Evolutionary conservation across 768 basidiomycete genomes (phyloP).

Genomic region (Gymnopilus junonius): DNA sequence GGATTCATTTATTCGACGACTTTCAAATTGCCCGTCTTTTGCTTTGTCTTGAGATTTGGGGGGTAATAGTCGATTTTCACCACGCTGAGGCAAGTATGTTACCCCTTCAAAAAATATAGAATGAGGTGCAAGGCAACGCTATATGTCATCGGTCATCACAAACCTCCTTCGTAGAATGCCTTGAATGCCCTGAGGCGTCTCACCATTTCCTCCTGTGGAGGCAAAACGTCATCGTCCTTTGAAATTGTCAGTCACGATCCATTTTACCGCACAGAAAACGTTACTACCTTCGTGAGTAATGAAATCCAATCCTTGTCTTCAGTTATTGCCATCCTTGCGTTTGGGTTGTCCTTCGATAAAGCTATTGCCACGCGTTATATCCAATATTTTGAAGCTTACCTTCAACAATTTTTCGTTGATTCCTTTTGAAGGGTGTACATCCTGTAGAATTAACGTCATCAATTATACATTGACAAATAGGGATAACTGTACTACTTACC

Average conservation of each 20-base stretch:
- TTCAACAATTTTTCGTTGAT: slow-evolving; percentile 7
- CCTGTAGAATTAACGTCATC: too few relatives aligned
- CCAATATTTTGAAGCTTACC: not conserved
- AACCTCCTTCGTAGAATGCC: not conserved
- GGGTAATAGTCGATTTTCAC: not conserved
- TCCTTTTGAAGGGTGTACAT: not conserved
- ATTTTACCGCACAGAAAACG: not conserved
- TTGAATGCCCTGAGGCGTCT: not conserved
- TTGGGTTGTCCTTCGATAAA: not conserved
- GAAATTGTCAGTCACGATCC: not conserved
- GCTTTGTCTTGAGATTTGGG: not conserved
- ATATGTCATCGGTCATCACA: too few relatives aligned
- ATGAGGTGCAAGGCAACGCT: too few relatives aligned
- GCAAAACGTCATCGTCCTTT: not conserved
- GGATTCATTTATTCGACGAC: not conserved
- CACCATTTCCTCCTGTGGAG: not conserved
- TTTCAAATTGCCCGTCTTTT: not conserved
- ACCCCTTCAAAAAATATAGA: not conserved
- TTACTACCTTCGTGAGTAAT: not conserved
- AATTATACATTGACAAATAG: too few relatives aligned
- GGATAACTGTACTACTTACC: too few relatives aligned
- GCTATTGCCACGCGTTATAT: not conserved
- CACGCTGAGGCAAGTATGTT: not conserved
- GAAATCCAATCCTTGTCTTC: slow-evolving; percentile 8
- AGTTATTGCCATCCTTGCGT: slow-evolving; percentile 3